phyloP scores from a whole-genome alignment of 2,329 filamentous ascomycete species.

The Thielaviopsis populi region DNA sequence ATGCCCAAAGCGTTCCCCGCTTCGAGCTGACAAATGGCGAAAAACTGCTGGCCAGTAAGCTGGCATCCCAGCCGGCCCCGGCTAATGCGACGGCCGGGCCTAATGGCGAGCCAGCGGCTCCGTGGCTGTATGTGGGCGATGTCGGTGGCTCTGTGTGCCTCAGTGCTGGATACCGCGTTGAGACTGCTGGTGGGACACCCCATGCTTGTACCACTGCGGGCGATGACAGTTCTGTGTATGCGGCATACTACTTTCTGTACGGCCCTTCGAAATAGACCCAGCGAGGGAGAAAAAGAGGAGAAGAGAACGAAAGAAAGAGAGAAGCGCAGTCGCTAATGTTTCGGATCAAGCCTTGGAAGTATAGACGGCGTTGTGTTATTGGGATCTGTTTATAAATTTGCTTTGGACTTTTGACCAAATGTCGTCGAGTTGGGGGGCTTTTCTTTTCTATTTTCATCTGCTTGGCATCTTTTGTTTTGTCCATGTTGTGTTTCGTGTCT shows the following conservation, averaged over 20 bases:
- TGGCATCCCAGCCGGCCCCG: slow-evolving; percentile 25
- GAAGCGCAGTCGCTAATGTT: not conserved
- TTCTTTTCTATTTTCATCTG: too few relatives aligned
- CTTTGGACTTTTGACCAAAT: not conserved
- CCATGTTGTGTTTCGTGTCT: not conserved
- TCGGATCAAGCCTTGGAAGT: not conserved
- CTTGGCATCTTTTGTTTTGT: not conserved
- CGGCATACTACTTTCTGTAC: slow-evolving; percentile 46
- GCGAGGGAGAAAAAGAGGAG: not conserved
- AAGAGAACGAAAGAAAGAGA: not conserved
- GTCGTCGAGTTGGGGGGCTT: too few relatives aligned
- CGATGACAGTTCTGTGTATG: slow-evolving; percentile 35
- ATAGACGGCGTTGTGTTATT: not conserved
- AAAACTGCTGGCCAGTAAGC: slow-evolving; percentile 34
- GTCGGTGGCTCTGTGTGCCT: slow-evolving; percentile 10
- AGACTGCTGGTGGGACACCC: slow-evolving; percentile 17
- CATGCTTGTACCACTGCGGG: slow-evolving; percentile 21
- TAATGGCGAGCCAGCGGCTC: slow-evolving; percentile 8
- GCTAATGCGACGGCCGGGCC: slow-evolving; percentile 3
- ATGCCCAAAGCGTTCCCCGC: slow-evolving; percentile 35
- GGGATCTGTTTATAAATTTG: not conserved
- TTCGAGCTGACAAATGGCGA: slow-evolving; percentile 38
- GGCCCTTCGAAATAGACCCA: slow-evolving; percentile 21
- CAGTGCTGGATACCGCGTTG: slow-evolving; percentile 12
- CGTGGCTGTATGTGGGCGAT: slow-evolving; percentile 13